Percentiles rank a stretch among this genome's conserved stretches.
phyloP scores from a whole-genome alignment of 495 filamentous ascomycete species.

The Platismatia glauca region DNA sequence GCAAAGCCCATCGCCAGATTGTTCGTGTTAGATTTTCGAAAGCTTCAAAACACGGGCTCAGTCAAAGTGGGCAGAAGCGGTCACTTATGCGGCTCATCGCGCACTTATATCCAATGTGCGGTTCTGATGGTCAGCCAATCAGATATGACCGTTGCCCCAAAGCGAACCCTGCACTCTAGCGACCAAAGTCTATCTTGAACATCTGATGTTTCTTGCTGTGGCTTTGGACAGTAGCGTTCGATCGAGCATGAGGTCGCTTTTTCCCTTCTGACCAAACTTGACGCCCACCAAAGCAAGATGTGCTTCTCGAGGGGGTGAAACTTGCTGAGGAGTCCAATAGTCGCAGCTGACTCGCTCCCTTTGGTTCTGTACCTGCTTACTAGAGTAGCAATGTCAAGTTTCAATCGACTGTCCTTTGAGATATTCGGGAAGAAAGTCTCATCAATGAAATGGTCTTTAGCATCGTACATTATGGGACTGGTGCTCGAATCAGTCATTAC shows the following conservation, averaged over 20 bases:
- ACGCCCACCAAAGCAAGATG: background rate
- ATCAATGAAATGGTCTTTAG: background rate
- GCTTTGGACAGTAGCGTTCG: background rate
- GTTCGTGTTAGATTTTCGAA: background rate
- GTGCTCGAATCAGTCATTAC: background rate
- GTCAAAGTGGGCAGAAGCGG: background rate
- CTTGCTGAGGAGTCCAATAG: too few species aligned
- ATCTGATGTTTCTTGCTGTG: background rate
- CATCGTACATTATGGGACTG: background rate
- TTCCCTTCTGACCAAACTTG: background rate
- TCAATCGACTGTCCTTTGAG: background rate
- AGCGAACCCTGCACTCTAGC: background rate
- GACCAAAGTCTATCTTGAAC: background rate
- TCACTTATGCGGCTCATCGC: background rate
- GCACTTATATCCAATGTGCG: background rate
- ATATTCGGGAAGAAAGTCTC: background rate
- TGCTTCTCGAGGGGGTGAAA: background rate
- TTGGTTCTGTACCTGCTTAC: background rate
- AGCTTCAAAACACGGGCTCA: background rate
- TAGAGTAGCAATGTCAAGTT: background rate
- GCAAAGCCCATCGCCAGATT: background rate
- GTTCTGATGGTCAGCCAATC: background rate
- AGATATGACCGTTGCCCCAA: background rate
- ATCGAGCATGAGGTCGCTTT: background rate
- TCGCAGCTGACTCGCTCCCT: background rate